Percentiles rank a stretch among this genome's conserved stretches.
phyloP scores from a whole-genome alignment of 306 rosid genomes.

The Calophaca sinica region DNA sequence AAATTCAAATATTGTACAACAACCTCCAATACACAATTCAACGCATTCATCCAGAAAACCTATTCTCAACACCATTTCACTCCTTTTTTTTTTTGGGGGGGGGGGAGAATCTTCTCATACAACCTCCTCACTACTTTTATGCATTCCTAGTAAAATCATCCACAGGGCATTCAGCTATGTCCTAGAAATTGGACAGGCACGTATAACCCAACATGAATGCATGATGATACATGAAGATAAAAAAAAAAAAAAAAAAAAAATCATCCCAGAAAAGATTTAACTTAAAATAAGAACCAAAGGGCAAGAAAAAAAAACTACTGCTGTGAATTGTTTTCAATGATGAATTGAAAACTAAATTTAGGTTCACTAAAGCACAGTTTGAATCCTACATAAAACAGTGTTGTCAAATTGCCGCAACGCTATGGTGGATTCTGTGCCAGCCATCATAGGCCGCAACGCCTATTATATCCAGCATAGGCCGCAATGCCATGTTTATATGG shows the following conservation, averaged over 20 bases:
- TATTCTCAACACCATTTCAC: constrained; percentile 18
- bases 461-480: too few species aligned
- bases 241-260: neutral
- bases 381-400: constrained; percentile 24
- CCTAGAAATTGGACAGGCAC: constrained; percentile 16
- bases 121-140: constrained; percentile 8
- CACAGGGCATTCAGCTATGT: constrained; percentile 6
- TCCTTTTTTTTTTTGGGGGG: neutral
- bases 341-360: constrained; percentile 29
- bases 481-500: too few species aligned
- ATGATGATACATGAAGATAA: neutral
- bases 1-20: neutral
- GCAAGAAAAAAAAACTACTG: constrained; percentile 13
- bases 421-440: too few species aligned
- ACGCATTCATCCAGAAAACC: constrained; percentile 3
- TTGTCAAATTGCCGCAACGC: too few species aligned
- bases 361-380: constrained; percentile 11
- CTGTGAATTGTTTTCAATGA: neutral
- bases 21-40: constrained; percentile 2
- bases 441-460: too few species aligned
- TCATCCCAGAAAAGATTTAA: constrained; percentile 10
- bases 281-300: constrained; percentile 18
- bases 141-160: constrained; percentile 35
- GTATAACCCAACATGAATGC: constrained; percentile 26
- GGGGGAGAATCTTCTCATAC: neutral